Conservation (phyloP, 495 filamentous ascomycete genomes). For the Lophium mytilinum region DNA sequence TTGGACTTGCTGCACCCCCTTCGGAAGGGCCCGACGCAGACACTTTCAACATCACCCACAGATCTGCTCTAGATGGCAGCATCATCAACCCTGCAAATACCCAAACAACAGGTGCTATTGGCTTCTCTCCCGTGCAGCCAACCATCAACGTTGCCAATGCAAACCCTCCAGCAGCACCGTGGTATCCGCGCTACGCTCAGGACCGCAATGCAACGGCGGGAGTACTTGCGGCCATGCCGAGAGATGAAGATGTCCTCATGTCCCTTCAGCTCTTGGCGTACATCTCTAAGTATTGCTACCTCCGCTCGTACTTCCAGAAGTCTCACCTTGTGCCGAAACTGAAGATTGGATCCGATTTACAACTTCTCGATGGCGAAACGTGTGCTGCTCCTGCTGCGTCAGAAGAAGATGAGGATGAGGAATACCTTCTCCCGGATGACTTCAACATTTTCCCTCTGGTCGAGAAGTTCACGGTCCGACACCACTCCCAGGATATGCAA, state of each 20-base stretch:
- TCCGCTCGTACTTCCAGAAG: conserved; percentile 88
- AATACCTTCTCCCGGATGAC: conserved; percentile 86
- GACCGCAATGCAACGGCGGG: conserved; percentile 57
- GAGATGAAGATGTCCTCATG: conserved; percentile 96
- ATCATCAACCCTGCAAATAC: conserved; percentile 56
- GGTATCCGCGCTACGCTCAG: conserved; percentile 63
- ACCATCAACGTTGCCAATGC: conserved; percentile 56
- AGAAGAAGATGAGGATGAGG: conserved; percentile 60
- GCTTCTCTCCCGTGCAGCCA: conserved; percentile 67
- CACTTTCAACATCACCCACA: conserved; percentile 95
- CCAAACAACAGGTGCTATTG: conserved; percentile 51
- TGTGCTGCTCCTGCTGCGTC: conserved; percentile 38
- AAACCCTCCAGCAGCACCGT: conserved; percentile 45
- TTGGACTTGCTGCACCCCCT: conserved; percentile 65
- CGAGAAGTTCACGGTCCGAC: conserved; percentile 93
- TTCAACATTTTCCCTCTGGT: conserved; percentile 97
- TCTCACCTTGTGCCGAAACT: conserved; percentile 90
- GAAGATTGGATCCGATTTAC: conserved; percentile 77
- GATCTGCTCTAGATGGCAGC: conserved; percentile 77
- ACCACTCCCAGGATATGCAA: conserved; percentile 94
- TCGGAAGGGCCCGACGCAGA: conserved; percentile 78
- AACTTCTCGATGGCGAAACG: conserved; percentile 63
- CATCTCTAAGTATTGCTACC: conserved; percentile 96
- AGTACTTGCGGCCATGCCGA: conserved; percentile 78
- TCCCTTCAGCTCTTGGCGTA: conserved; percentile 96